phyloP scores from a whole-genome alignment of 495 filamentous ascomycete genomes.

The Tirmania nivea region DNA sequence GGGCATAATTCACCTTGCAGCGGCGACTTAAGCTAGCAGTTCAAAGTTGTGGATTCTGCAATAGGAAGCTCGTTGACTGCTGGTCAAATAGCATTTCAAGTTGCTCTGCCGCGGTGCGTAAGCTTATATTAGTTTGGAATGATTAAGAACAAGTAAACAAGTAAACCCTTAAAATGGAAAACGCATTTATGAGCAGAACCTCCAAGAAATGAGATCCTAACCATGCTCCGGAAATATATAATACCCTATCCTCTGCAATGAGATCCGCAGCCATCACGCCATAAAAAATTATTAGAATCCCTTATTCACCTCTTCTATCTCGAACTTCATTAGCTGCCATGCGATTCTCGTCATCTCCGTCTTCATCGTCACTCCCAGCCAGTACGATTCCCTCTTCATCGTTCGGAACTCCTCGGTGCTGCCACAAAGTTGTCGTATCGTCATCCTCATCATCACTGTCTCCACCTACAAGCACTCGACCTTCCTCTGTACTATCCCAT shows the following conservation, averaged over 20 bases:
- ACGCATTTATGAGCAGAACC: too few relatives aligned
- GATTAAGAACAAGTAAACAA: too few relatives aligned
- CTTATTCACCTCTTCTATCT: neutral
- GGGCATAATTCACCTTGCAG: too few relatives aligned
- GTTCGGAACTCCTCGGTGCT: neutral
- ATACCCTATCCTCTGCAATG: neutral
- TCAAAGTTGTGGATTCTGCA: too few relatives aligned
- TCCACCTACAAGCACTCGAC: slow-evolving; percentile 3
- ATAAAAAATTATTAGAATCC: neutral
- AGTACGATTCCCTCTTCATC: slow-evolving; percentile 5
- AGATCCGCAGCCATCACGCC: neutral
- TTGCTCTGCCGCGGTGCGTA: too few relatives aligned
- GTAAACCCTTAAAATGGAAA: too few relatives aligned
- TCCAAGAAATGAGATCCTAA: too few relatives aligned
- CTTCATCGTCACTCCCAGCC: slow-evolving; percentile 12
- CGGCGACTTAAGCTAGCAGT: too few relatives aligned
- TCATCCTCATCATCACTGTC: slow-evolving; percentile 12
- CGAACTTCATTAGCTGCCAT: slow-evolving; percentile 5
- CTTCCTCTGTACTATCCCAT: neutral
- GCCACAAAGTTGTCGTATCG: neutral
- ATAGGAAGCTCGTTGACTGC: too few relatives aligned
- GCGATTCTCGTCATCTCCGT: slow-evolving; percentile 9
- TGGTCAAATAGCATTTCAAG: too few relatives aligned
- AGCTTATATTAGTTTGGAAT: too few relatives aligned
- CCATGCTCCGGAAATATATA: too few relatives aligned